These are phyloP conservation scores for Vigna nakashimae DNA, from an alignment of 306 rosid genomes.

Conservation along the genomic window DNA sequence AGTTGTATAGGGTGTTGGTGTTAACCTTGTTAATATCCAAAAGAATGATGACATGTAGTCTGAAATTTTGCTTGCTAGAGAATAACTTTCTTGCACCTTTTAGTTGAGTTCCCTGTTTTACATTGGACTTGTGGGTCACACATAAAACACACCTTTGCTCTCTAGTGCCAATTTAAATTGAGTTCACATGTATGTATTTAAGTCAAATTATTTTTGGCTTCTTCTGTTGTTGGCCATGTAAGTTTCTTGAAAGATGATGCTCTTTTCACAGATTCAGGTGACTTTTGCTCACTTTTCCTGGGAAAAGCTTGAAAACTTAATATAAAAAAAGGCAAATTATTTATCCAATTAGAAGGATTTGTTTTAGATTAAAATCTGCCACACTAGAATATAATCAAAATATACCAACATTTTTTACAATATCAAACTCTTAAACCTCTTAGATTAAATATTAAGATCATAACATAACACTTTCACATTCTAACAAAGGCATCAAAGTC, in stretches of 20 bases:
- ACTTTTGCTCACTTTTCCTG: not conserved
- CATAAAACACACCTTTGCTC: not conserved
- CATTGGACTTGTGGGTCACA: constrained; percentile 32
- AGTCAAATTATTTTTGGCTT: not conserved
- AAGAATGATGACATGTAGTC: constrained; percentile 24
- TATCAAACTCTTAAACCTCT: too few relatives aligned
- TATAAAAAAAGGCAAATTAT: too few relatives aligned
- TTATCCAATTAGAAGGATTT: too few relatives aligned
- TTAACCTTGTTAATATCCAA: constrained; percentile 12
- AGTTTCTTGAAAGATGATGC: constrained; percentile 5
- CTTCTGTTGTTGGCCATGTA: not conserved
- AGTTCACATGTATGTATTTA: not conserved
- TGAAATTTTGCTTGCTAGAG: constrained; percentile 39
- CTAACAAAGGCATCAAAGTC: too few relatives aligned
- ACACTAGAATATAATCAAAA: too few relatives aligned
- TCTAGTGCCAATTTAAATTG: not conserved
- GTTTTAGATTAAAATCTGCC: too few relatives aligned
- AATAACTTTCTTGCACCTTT: constrained; percentile 11
- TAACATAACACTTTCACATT: too few relatives aligned
- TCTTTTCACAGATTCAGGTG: not conserved
- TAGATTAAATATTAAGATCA: too few relatives aligned
- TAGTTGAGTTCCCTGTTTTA: constrained; percentile 11
- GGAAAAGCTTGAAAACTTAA: too few relatives aligned
- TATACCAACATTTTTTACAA: too few relatives aligned
- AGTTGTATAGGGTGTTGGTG: constrained; percentile 52